Evolutionary conservation across 805 yeast genomes (phyloP).

Genomic region (Hermanozyma aechmeae): DNA sequence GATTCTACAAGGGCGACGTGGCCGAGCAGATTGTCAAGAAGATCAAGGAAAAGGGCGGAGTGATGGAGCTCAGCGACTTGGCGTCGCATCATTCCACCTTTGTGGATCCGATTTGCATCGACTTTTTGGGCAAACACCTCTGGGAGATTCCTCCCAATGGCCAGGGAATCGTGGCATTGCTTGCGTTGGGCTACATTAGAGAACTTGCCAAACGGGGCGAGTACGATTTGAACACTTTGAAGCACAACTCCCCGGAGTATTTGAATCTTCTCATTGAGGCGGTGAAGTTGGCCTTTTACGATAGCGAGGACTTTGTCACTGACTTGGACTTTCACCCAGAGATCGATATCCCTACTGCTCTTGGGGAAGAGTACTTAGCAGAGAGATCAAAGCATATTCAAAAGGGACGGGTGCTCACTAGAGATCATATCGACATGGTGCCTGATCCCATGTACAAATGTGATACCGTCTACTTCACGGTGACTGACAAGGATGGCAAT

Average conservation of each 20-base stretch:
- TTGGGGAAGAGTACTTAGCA: slow-evolving; percentile 40
- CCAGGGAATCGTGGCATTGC: slow-evolving; percentile 67
- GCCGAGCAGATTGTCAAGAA: slow-evolving; percentile 56
- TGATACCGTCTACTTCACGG: slow-evolving; percentile 10
- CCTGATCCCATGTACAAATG: slow-evolving; percentile 9
- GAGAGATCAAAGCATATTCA: slow-evolving; percentile 9
- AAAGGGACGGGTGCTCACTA: slow-evolving; percentile 3
- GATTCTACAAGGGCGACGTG: slow-evolving; percentile 62
- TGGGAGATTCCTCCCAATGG: slow-evolving; percentile 88
- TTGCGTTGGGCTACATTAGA: slow-evolving; percentile 58
- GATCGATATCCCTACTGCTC: slow-evolving; percentile 30
- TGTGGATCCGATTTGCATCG: slow-evolving; percentile 54
- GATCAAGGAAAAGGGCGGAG: slow-evolving; percentile 45
- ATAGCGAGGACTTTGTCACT: slow-evolving; percentile 64
- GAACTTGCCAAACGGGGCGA: slow-evolving; percentile 38
- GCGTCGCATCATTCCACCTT: slow-evolving; percentile 47
- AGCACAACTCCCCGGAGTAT: slow-evolving; percentile 65
- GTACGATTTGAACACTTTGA: slow-evolving; percentile 30
- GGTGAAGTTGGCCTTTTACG: slow-evolving; percentile 64
- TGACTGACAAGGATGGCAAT: slow-evolving; percentile 6
- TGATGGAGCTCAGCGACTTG: slow-evolving; percentile 48
- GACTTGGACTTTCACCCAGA: slow-evolving; percentile 41
- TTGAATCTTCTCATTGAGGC: slow-evolving; percentile 62
- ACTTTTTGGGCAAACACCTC: slow-evolving; percentile 41
- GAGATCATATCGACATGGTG: slow-evolving; percentile 8